Conservation (phyloP, 495 filamentous ascomycete species). For the Neurospora cerealis region DNA sequence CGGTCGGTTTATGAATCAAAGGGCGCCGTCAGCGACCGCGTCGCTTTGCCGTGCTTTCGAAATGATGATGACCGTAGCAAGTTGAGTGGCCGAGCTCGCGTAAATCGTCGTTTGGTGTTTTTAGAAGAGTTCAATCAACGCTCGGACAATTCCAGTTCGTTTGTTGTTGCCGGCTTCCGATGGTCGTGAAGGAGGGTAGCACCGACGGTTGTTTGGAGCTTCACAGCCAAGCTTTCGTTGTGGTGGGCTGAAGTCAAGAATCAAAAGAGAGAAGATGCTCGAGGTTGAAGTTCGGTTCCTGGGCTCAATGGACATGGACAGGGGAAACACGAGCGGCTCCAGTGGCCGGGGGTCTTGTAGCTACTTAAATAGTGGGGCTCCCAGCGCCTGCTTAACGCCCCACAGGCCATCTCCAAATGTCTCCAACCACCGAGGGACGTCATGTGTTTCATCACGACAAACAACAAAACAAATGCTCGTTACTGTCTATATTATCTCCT, state of each 20-base stretch:
- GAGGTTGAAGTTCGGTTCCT: not conserved
- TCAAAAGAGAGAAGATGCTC: not conserved
- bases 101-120: not conserved
- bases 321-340: not conserved
- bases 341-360: not conserved
- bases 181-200: not conserved
- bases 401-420: not conserved
- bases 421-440: not conserved
- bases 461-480: not conserved
- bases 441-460: not conserved
- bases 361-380: not conserved
- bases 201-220: not conserved
- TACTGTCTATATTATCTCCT: not conserved
- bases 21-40: not conserved
- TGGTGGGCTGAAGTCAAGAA: not conserved
- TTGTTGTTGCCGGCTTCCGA: not conserved
- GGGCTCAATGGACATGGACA: not conserved
- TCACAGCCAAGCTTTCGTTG: not conserved
- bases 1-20: not conserved
- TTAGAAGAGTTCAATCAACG: not conserved
- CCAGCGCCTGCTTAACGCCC: not conserved
- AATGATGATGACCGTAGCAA: not conserved
- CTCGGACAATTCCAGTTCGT: not conserved
- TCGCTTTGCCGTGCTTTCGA: not conserved
- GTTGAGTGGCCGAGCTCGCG: not conserved